These are phyloP conservation scores for Tricholoma sp. DNA, from an alignment of 768 basidiomycete genomes.

Conservation along the genomic window DNA sequence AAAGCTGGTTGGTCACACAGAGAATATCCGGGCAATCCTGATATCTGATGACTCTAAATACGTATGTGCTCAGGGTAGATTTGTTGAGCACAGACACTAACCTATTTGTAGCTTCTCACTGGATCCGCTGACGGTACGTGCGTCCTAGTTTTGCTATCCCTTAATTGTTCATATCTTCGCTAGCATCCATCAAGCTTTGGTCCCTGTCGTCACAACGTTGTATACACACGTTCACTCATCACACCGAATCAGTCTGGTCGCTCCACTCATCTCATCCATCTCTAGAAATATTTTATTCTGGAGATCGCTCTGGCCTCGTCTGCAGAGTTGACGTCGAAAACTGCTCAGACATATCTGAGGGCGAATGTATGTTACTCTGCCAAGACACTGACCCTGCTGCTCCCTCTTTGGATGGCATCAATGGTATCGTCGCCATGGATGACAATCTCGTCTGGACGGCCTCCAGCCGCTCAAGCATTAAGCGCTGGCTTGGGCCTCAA, in stretches of 20 bases:
- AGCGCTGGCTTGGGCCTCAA: slow-evolving; percentile 73
- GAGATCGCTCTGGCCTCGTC: slow-evolving; percentile 86
- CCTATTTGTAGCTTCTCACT: slow-evolving; percentile 56
- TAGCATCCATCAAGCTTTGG: slow-evolving; percentile 90
- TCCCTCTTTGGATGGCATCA: slow-evolving; percentile 52
- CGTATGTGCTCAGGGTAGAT: slow-evolving; percentile 41
- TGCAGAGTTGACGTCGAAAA: slow-evolving; percentile 90
- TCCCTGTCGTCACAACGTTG: slow-evolving; percentile 85
- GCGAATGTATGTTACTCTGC: slow-evolving; percentile 83
- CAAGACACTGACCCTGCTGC: slow-evolving; percentile 46
- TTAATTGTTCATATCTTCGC: slow-evolving; percentile 14
- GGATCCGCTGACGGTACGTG: slow-evolving; percentile 69
- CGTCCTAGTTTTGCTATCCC: slow-evolving; percentile 10
- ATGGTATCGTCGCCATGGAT: slow-evolving; percentile 78
- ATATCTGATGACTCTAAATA: slow-evolving; percentile 89
- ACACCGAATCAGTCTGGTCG: slow-evolving; percentile 94
- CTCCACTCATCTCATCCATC: slow-evolving; percentile 84
- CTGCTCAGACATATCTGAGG: slow-evolving; percentile 76
- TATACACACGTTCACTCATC: slow-evolving; percentile 94
- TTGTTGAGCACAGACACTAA: slow-evolving; percentile 6
- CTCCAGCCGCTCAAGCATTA: slow-evolving; percentile 74
- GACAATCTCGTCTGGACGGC: slow-evolving; percentile 90
- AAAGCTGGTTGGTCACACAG: slow-evolving; percentile 94
- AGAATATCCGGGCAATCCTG: slow-evolving; percentile 89
- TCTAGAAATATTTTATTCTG: slow-evolving; percentile 88